These are phyloP conservation scores for Poteriospumella lacustris DNA, from an alignment of 108 stramenopile species.

Conservation along the genomic window DNA sequence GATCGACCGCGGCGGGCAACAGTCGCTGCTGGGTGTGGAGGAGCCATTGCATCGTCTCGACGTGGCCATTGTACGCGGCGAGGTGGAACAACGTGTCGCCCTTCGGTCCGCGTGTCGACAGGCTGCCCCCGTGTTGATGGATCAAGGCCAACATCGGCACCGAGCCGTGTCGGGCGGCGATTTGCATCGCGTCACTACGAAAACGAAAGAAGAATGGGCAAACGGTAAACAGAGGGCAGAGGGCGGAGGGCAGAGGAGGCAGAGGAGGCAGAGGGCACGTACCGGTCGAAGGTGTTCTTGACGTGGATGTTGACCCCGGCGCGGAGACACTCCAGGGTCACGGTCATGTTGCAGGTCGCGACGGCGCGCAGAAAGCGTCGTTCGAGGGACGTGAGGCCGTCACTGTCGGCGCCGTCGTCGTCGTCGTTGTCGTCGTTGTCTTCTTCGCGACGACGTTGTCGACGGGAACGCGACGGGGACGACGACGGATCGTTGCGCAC, in stretches of 20 bases:
- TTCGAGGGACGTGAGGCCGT: background rate
- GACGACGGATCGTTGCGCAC: no score
- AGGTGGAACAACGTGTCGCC: constrained; percentile 16
- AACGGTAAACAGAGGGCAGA: background rate
- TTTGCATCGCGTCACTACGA: constrained; percentile 13
- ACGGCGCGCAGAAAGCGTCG: constrained; percentile 9
- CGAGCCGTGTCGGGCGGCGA: background rate
- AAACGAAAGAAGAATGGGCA: background rate
- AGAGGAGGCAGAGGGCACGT: background rate
- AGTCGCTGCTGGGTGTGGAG: background rate
- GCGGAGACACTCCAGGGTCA: background rate
- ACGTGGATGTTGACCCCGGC: background rate
- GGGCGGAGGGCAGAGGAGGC: background rate
- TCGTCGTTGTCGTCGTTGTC: background rate
- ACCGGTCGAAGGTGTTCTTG: constrained; percentile 10
- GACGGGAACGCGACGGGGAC: no score
- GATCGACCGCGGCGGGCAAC: background rate
- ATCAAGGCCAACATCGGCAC: background rate
- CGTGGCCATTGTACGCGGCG: background rate
- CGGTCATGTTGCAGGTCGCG: no score
- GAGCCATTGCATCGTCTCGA: background rate
- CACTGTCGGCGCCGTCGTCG: background rate
- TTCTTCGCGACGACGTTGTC: no score
- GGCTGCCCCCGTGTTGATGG: background rate
- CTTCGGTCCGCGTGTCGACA: background rate